A percentile compares a stretch with the other conserved stretches of the same genome.
Conservation (phyloP, 768 basidiomycete genomes). For the Phaeotremella skinneri region DNA sequence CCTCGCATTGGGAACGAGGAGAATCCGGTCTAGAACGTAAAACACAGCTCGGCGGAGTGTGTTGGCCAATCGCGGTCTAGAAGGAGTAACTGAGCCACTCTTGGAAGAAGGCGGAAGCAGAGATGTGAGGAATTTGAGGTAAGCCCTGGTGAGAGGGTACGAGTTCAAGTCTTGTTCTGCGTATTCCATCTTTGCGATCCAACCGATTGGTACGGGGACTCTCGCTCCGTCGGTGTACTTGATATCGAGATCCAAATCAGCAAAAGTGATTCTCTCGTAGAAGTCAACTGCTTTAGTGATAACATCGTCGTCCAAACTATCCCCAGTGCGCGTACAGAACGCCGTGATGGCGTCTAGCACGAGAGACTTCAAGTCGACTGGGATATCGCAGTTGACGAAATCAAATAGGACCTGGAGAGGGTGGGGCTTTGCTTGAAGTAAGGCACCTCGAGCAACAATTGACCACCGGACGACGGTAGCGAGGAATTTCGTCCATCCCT, state of each 20-base stretch:
- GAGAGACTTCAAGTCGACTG: conserved; percentile 32
- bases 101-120: conserved; percentile 56
- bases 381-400: conserved; percentile 39
- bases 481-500: conserved; percentile 39
- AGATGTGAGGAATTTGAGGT: conserved; percentile 75
- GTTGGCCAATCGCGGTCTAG: conserved; percentile 59
- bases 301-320: conserved; percentile 34
- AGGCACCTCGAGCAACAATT: conserved; percentile 26
- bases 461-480: conserved; percentile 38
- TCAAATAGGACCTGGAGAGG: conserved; percentile 41
- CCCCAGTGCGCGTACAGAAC: conserved; percentile 36
- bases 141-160: conserved; percentile 87
- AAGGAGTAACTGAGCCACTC: conserved; percentile 53
- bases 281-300: conserved; percentile 30
- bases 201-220: conserved; percentile 36
- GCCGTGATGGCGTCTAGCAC: conserved; percentile 38
- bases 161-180: conserved; percentile 72
- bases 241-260: conserved; percentile 27
- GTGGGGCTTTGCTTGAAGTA: conserved; percentile 37
- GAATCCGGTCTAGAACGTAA: conserved; percentile 89
- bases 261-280: conserved; percentile 40
- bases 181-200: conserved; percentile 76
- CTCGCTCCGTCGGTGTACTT: conserved; percentile 22
- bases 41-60: conserved; percentile 74
- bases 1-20: conserved; percentile 69